Percentiles rank a stretch among this genome's conserved stretches.
Evolutionary conservation across 2,329 filamentous ascomycete genomes (phyloP).

Genomic region (Plenodomus lindquistii): DNA sequence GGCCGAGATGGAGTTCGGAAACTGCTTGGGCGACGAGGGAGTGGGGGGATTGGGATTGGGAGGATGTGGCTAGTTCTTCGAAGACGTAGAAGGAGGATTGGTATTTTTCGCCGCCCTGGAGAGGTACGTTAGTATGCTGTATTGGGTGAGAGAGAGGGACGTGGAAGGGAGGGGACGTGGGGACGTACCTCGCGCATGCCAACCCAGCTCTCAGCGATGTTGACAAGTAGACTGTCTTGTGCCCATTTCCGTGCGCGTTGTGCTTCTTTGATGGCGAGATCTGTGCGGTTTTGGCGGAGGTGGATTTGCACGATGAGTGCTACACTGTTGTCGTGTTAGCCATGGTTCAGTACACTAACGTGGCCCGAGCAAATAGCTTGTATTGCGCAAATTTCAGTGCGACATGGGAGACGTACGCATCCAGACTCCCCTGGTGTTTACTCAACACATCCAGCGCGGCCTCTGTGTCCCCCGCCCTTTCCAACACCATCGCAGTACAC

Average conservation of each 20-base stretch:
- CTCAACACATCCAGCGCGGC: conserved; percentile 79
- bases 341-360: not conserved
- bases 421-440: conserved; percentile 80
- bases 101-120: conserved; percentile 88
- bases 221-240: conserved; percentile 90
- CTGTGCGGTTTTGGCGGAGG: conserved; percentile 85
- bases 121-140: conserved; percentile 23
- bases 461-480: conserved; percentile 78
- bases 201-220: conserved; percentile 94
- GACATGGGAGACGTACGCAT: conserved; percentile 61
- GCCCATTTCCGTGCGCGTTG: conserved; percentile 86
- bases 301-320: conserved; percentile 91
- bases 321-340: conserved; percentile 59
- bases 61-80: conserved; percentile 89
- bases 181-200: conserved; percentile 74
- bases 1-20: conserved; percentile 86
- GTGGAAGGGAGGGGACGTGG: not conserved
- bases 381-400: not conserved
- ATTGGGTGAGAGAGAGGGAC: not conserved
- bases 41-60: conserved; percentile 74
- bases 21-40: conserved; percentile 86
- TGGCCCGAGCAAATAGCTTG: not conserved
- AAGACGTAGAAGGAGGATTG: conserved; percentile 97
- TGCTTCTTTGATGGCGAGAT: conserved; percentile 89
- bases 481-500: conserved; percentile 78